Percentiles rank a stretch among this genome's conserved stretches.
These are phyloP conservation scores for Exophiala sp. DNA, from an alignment of 2,329 filamentous ascomycete species.

Conservation along the genomic window DNA sequence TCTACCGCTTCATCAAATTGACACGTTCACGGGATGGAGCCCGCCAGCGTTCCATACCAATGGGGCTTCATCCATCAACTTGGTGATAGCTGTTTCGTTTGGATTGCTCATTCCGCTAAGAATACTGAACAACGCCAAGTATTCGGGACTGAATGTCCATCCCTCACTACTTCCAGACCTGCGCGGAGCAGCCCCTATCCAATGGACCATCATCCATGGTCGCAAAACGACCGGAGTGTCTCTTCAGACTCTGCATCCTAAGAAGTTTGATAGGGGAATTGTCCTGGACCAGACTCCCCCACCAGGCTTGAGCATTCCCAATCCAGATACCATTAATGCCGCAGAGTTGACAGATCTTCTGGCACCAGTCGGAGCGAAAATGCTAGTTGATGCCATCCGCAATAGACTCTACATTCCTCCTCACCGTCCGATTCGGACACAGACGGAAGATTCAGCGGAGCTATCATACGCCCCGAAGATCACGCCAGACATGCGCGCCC, in stretches of 20 bases:
- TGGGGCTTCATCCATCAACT: slow-evolving; percentile 50
- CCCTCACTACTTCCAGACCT: slow-evolving; percentile 80
- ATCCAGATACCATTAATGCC: slow-evolving; percentile 53
- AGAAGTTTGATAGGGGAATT: slow-evolving; percentile 69
- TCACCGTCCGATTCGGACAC: slow-evolving; percentile 36
- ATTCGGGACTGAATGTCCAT: slow-evolving; percentile 89
- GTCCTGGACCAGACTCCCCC: slow-evolving; percentile 64
- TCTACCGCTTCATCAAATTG: slow-evolving; percentile 65
- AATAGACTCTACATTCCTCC: slow-evolving; percentile 61
- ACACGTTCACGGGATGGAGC: slow-evolving; percentile 79
- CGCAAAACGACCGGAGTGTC: slow-evolving; percentile 64
- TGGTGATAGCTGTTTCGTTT: slow-evolving; percentile 90
- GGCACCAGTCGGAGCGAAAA: slow-evolving; percentile 58
- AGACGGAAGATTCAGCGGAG: slow-evolving; percentile 25
- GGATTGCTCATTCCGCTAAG: slow-evolving; percentile 78
- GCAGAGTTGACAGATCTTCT: slow-evolving; percentile 50
- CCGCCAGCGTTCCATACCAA: slow-evolving; percentile 45
- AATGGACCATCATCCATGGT: slow-evolving; percentile 68
- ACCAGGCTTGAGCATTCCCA: slow-evolving; percentile 50
- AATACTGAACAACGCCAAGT: slow-evolving; percentile 63
- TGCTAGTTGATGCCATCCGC: slow-evolving; percentile 63
- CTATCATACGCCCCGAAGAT: slow-evolving; percentile 66
- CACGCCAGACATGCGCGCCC: slow-evolving; percentile 54
- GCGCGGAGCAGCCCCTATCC: slow-evolving; percentile 71
- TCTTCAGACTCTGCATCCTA: slow-evolving; percentile 76